Percentiles rank a stretch among this genome's conserved stretches.
These are phyloP conservation scores for Talaromyces proteolyticus DNA, from an alignment of 495 filamentous ascomycete genomes.

Conservation along the genomic window DNA sequence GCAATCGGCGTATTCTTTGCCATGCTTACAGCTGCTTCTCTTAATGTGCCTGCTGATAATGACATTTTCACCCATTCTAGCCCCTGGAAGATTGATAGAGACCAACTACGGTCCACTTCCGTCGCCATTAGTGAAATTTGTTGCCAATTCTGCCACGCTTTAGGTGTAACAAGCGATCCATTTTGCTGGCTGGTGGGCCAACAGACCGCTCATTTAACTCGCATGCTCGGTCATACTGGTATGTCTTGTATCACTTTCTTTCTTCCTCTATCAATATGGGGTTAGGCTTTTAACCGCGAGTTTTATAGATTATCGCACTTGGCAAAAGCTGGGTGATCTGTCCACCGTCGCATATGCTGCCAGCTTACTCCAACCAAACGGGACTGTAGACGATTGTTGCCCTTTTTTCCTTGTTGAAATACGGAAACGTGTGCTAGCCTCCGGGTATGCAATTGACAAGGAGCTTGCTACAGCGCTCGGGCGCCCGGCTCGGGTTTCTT, in stretches of 20 bases:
- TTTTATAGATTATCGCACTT: slow-evolving; percentile 17
- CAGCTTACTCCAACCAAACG: slow-evolving; percentile 45
- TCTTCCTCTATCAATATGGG: neutral
- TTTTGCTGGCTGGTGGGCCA: neutral
- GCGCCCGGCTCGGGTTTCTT: slow-evolving; percentile 43
- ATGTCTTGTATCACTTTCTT: neutral
- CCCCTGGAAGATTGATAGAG: slow-evolving; percentile 2
- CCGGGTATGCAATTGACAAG: slow-evolving; percentile 42
- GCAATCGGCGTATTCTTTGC: slow-evolving; percentile 7
- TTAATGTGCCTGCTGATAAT: slow-evolving; percentile 7
- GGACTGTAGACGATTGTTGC: slow-evolving; percentile 14
- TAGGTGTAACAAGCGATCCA: neutral
- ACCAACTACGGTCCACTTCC: neutral
- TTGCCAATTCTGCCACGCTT: neutral
- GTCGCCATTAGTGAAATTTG: neutral
- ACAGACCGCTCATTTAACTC: neutral
- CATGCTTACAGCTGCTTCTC: slow-evolving; percentile 1
- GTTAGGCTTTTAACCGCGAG: neutral
- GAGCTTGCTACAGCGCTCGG: slow-evolving; percentile 42
- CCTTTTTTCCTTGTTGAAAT: slow-evolving; percentile 43
- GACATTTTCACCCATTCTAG: slow-evolving; percentile 7
- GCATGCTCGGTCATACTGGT: neutral
- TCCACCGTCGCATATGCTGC: slow-evolving; percentile 34
- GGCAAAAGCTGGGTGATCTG: slow-evolving; percentile 22
- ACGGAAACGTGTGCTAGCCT: slow-evolving; percentile 40